Evolutionary conservation across 345 rosid species (phyloP), one percentile per base, ranked within the genome.

Genomic region (Salix dunnii): DNA sequence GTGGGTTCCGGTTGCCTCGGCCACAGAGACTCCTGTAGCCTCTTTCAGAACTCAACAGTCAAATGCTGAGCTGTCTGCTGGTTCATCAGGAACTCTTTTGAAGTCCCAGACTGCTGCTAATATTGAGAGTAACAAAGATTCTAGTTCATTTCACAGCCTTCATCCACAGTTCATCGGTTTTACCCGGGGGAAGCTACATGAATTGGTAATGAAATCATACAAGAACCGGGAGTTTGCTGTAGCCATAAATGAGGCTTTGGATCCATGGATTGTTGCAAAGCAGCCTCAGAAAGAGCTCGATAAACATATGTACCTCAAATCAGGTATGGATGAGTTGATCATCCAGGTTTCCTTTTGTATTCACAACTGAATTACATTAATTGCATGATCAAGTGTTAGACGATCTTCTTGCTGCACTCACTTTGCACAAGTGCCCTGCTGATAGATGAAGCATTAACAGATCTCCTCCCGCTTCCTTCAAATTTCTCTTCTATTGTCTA

Each of bases 81-180:
- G 79, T 87, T 82, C 85, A 80, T 84, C 85, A 72, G 82, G 76
- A 77, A 64, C 81, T 76, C 74, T 73, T 76, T 72, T 86, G 55
- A 79, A 82, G 38, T 76, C 75, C 0, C 85, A 78, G 69, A 77
- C 77, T 82, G 79, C 75, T 43, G 48, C 77, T 63, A 60, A 36
- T 74, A 71, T 79, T 78, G 85, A 81, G 48, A 80, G 43, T 65
- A 73, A 61, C 74, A 61, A 70, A 78, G 77, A 71, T 76, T 78
- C 81, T 67, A 71, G 81, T 81, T 82, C 80, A 27, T 92, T 96
- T 79, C 94, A 94, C 76, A 80, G 81, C 73, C 73, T 81, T 81
- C 94, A 96, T 68, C 99, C 99, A 35, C 99, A 96, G 81, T 96
- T 94, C 79, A 86, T 94, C 79, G 99, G 97, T 78, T 96, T 85